phyloP scores from a whole-genome alignment of 2,329 filamentous ascomycete genomes.

The Diaporthe citri region DNA sequence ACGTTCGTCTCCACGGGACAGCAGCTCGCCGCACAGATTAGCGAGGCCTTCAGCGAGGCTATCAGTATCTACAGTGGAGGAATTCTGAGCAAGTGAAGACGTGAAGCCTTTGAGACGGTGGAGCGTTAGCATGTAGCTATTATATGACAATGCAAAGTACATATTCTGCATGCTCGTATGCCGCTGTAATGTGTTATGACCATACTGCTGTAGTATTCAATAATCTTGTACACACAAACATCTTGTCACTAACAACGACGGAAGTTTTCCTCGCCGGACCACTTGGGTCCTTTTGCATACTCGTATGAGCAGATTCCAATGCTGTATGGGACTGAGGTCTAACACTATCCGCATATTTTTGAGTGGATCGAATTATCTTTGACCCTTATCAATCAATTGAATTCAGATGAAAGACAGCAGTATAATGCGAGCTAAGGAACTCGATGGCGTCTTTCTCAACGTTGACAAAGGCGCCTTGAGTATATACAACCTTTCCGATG shows the following conservation, averaged over 20 bases:
- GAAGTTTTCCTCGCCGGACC: no score
- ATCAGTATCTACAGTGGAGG: conserved; percentile 49
- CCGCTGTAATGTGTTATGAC: neutral
- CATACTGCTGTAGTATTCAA: neutral
- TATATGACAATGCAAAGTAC: neutral
- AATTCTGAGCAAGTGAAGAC: neutral
- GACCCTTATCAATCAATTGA: no score
- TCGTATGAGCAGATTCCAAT: neutral
- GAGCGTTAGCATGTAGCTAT: no score
- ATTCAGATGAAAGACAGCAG: neutral
- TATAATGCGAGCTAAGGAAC: no score
- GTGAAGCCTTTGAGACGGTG: neutral
- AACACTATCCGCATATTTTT: no score
- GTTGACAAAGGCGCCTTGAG: neutral
- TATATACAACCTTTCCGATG: neutral
- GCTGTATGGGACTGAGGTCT: no score
- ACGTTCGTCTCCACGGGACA: conserved; percentile 50
- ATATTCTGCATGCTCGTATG: neutral
- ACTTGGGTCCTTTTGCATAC: neutral
- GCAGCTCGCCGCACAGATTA: conserved; percentile 53
- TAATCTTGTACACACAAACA: neutral
- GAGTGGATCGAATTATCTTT: neutral
- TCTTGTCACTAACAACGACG: neutral
- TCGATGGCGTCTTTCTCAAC: rapidly evolving
- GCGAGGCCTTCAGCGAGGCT: conserved; percentile 53